These are phyloP conservation scores for Lepidopterella palustris DNA, from an alignment of 495 filamentous ascomycete species.

Conservation along the genomic window DNA sequence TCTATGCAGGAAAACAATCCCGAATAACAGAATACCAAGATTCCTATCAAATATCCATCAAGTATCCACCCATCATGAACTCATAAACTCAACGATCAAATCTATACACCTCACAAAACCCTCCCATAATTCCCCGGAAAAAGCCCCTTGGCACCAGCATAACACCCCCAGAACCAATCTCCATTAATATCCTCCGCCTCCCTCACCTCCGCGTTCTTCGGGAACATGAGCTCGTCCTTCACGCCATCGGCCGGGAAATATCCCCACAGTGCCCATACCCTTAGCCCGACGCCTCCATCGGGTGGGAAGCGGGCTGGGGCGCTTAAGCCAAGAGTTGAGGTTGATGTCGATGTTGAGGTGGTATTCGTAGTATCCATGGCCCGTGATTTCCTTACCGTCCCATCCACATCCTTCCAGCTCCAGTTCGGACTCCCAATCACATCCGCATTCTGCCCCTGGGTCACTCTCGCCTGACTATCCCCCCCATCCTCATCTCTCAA, in stretches of 20 bases:
- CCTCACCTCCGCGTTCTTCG: constrained; percentile 68
- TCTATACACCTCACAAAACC: constrained; percentile 7
- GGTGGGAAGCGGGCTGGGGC: constrained; percentile 50
- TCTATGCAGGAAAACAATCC: too few relatives aligned
- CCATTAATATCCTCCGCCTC: constrained; percentile 79
- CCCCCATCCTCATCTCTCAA: constrained; percentile 50
- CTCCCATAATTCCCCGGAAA: constrained; percentile 65
- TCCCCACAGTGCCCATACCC: constrained; percentile 59
- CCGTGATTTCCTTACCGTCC: constrained; percentile 31
- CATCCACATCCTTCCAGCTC: constrained; percentile 31
- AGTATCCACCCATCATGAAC: too few relatives aligned
- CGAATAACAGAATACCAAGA: too few relatives aligned
- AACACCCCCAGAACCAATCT: constrained; percentile 78
- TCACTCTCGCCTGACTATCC: not conserved
- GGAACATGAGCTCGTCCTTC: constrained; percentile 73
- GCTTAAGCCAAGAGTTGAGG: too few relatives aligned
- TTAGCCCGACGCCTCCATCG: constrained; percentile 59
- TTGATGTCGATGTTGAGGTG: too few relatives aligned
- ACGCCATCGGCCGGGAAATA: constrained; percentile 58
- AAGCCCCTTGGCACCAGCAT: constrained; percentile 66
- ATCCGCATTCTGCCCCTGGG: not conserved
- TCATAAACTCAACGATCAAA: too few relatives aligned
- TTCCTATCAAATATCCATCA: too few relatives aligned
- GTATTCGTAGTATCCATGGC: not conserved
- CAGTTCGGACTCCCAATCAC: constrained; percentile 13